Base-by-base conservation (phyloP, 768 basidiomycete species). In the Pholiota conissans region DNA sequence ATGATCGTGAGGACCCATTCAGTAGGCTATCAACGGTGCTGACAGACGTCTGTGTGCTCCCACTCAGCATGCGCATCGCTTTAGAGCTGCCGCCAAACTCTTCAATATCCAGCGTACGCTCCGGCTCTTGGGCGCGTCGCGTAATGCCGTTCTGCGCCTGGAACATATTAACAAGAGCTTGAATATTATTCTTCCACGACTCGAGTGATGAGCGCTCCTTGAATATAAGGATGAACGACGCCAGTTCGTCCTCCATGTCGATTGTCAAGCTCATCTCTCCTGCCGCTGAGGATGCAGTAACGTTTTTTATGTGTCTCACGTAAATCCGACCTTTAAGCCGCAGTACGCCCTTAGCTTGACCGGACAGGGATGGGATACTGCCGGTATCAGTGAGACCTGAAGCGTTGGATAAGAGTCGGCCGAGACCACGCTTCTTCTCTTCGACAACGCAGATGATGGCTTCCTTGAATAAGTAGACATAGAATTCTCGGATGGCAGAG, bases 391-490 rank as follows among this genome's bases (percentile, higher is more conserved):
- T 82, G 40, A 83, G 75, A 3, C 76, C 74, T 4, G 85, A 82
- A 0, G 87, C 86, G 57, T 76, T 81, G 28, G 88, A 86, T 4
- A 94, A 79, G 46, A 94, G 78, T 26, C 89, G 83, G 7, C 89
- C 86, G 2, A 95, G 74, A 0, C 88, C 86, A 24, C 90, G 85
- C 66, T 93, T 95, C 78, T 88, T 93, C 74, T 99, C 96, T 71
- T 98, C 95, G 18, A 91, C 84, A n/a, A 98, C 94, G 71, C 97
- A 99, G 58, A 99, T 94, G 62, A 99, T 91, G 9, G 97, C 97
- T 71, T 98, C 94, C 67, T 89, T 90, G 84, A 98, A 99, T 26
- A 99, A 83, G 75, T 98, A 98, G 59, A 97, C 93, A 68, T 88
- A 91, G 73, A 98, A 98, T 71, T 97, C 95, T 54, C 95, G 86